These are phyloP conservation scores for Oryza glumipatula DNA, from an alignment of 176 grass and related monocot species.

Conservation along the genomic window DNA sequence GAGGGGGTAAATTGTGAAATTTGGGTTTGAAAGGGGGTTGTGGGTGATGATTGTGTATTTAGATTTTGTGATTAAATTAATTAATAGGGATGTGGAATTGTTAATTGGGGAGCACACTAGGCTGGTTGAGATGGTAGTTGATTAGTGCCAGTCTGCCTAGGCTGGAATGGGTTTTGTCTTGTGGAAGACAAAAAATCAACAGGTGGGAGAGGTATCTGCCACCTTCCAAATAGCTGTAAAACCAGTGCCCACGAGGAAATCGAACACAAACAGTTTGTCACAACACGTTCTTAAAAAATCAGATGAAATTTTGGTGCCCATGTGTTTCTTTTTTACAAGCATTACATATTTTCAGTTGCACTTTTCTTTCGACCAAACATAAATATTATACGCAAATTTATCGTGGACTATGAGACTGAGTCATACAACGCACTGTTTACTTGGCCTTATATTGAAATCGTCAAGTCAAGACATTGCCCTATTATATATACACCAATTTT, in stretches of 20 bases:
- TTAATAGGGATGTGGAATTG: constrained; percentile 1
- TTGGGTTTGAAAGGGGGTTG: fast-evolving
- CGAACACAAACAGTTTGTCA: neutral
- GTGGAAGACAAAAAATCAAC: constrained; percentile 33
- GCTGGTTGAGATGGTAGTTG: constrained; percentile 53
- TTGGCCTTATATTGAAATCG: neutral
- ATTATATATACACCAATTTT: neutral
- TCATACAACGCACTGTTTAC: neutral
- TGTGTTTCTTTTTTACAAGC: neutral
- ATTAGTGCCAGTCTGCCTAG: constrained; percentile 65
- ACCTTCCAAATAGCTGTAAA: constrained; percentile 51
- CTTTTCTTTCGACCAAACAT: neutral
- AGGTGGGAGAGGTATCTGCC: constrained; percentile 47
- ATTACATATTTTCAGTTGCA: neutral
- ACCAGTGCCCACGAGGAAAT: constrained; percentile 21
- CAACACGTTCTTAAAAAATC: neutral
- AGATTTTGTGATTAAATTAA: constrained; percentile 23
- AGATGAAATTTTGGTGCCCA: neutral
- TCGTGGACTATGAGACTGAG: no score
- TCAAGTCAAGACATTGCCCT: neutral
- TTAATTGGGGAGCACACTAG: constrained; percentile 14
- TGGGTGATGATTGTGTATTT: neutral
- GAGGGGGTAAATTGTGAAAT: neutral
- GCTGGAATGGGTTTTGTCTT: constrained; percentile 42
- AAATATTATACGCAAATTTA: neutral